Evolutionary conservation across 169 alveolate genomes (phyloP).

Genomic region (Ichthyophthirius multifiliis): DNA sequence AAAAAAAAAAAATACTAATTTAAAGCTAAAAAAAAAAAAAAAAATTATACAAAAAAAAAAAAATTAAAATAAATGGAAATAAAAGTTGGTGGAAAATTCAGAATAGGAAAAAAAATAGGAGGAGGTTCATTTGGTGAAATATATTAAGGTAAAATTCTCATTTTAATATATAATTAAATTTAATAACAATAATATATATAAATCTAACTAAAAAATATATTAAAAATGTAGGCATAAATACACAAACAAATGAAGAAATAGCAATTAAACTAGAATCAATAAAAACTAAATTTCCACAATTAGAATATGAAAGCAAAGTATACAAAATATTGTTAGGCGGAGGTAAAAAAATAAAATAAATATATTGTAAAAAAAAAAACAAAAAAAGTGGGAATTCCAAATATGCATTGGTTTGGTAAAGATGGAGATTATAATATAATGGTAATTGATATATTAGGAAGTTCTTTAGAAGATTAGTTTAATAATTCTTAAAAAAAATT

Average conservation of each 20-base stretch:
- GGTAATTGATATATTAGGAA: constrained; percentile 83
- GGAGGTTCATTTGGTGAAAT: constrained; percentile 99
- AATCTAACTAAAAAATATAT: not conserved
- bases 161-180: too few species aligned
- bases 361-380: too few species aligned
- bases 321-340: constrained; percentile 95
- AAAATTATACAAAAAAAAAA: too few species aligned
- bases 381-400: constrained; percentile 91
- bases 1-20: too few species aligned
- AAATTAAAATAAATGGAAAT: constrained; percentile 84
- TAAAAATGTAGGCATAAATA: constrained; percentile 83
- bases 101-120: constrained; percentile 97
- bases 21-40: too few species aligned
- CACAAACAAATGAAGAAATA: constrained; percentile 94
- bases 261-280: constrained; percentile 96
- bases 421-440: constrained; percentile 96
- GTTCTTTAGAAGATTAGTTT: constrained; percentile 66
- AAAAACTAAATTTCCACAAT: constrained; percentile 94
- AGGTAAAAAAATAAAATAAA: constrained; percentile 67
- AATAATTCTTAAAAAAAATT: constrained; percentile 52
- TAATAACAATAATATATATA: not conserved
- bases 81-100: constrained; percentile 95
- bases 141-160: constrained; percentile 83
- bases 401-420: constrained; percentile 97
- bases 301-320: constrained; percentile 95